These are phyloP conservation scores for Myriosclerotinia curreyana DNA, from an alignment of 2,329 filamentous ascomycete genomes.

Conservation along the genomic window DNA sequence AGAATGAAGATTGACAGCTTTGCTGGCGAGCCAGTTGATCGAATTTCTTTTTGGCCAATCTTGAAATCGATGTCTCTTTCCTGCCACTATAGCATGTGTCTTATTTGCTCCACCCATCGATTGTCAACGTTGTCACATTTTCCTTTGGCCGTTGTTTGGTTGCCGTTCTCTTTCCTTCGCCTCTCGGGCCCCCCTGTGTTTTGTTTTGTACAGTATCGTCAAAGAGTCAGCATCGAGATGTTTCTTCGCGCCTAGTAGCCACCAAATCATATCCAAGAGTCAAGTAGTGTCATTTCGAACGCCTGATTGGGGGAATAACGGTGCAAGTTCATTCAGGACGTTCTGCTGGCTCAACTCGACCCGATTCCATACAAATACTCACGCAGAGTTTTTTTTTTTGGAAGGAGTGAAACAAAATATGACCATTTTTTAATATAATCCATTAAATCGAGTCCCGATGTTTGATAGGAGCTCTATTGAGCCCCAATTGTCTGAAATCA, in stretches of 20 bases:
- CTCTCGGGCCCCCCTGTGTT: neutral
- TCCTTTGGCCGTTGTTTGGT: neutral
- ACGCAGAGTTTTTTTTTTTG: no score
- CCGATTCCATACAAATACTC: neutral
- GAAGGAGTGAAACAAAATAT: no score
- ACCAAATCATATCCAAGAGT: neutral
- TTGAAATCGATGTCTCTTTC: neutral
- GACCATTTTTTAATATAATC: no score
- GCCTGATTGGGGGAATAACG: neutral
- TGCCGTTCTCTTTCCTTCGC: no score
- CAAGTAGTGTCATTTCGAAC: neutral
- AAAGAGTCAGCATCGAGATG: neutral
- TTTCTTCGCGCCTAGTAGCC: constrained; percentile 1
- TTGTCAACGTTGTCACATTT: no score
- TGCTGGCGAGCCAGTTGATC: neutral
- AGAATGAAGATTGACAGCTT: neutral
- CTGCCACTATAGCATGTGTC: no score
- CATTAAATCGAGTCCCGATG: no score
- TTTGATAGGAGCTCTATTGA: no score
- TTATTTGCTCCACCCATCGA: no score
- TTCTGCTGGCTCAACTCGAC: neutral
- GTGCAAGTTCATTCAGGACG: neutral
- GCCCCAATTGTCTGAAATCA: no score
- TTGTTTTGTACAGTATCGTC: neutral
- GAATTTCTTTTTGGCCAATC: neutral